Evolutionary conservation across 75 land plant genomes (phyloP).

Genomic region (Azolla pinnata): DNA sequence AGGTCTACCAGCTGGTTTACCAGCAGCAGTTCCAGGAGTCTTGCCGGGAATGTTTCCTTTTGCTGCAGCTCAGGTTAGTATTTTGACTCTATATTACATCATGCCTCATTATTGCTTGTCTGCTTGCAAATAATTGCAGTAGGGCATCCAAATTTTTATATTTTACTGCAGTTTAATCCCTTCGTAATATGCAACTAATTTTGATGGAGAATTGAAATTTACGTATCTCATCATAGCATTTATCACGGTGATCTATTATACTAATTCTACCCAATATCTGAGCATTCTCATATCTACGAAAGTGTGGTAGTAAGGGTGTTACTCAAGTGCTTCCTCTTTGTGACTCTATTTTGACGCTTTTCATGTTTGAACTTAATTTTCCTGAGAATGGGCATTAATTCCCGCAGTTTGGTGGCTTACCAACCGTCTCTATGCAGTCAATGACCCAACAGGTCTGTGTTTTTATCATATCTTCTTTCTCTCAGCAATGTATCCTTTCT

Average conservation of each 20-base stretch:
- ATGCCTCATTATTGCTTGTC: not conserved
- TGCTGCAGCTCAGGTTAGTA: constrained; percentile 43
- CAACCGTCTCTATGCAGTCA: constrained; percentile 76
- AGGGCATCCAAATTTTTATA: too few species aligned
- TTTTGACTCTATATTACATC: not conserved
- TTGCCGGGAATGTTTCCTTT: constrained; percentile 69
- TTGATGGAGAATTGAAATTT: too few species aligned
- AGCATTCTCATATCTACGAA: too few species aligned
- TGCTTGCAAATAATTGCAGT: too few species aligned
- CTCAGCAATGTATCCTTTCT: not conserved
- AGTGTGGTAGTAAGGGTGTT: too few species aligned
- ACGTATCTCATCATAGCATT: too few species aligned
- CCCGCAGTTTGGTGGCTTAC: constrained; percentile 58
- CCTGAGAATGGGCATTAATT: too few species aligned
- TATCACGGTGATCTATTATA: too few species aligned
- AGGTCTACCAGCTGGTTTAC: constrained; percentile 57
- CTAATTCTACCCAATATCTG: too few species aligned
- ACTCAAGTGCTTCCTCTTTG: not conserved
- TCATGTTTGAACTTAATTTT: not conserved
- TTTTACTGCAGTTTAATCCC: not conserved
- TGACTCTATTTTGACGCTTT: not conserved
- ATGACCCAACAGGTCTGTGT: constrained; percentile 92
- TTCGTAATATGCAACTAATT: not conserved
- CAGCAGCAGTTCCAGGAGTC: constrained; percentile 64
- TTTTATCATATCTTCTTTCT: not conserved